Evolutionary conservation across 1,284 basidiomycete genomes (phyloP), one percentile per base, ranked within the genome.

Genomic region (Cryptococcus sp.): DNA sequence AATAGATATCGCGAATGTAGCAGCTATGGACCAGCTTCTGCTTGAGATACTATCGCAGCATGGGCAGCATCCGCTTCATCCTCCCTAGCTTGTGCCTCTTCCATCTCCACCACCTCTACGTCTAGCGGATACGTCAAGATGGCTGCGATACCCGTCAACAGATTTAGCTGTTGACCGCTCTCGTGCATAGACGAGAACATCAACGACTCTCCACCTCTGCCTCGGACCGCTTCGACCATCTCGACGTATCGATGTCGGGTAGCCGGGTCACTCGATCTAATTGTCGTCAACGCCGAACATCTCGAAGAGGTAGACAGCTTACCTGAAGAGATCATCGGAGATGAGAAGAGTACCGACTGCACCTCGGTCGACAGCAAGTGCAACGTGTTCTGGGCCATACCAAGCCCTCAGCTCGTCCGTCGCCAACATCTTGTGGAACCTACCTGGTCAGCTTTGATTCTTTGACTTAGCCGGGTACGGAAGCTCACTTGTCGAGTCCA

Each of bases 131-230:
- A 99, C 1, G 90, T 97, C 49, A 99, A 74, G 49, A 98, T 90
- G 2, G 95, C 94, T 10, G 94, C 94, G 34, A 98, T 84, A 1
- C 95, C 95, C 4, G 92, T 93, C 41, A 98, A 71, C 57, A 93
- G 85, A 70, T 97, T 97, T 24, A 99, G 77, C 72, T 98, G 92
- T 77, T 94, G 88, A 22, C 95, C 95, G 23, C 87, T 90, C 72
- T 98, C 94, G 70, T 99, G 95, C 94, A 98, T 97, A 62, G 89
- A 94, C 6, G 91, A 95, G 72, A 98, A 98, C 58, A 97, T 92
- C 39, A 97, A 77, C 4, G 92, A 91, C 66, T 97, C 91, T 33
- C 85, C 95, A 25, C 92, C 90, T 57, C 87, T 89, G 42, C 82
- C 79, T 56, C 87, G 82, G 16, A 97, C 91, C 35, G 82, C 83